Percentiles rank a stretch among this genome's conserved stretches.
Evolutionary conservation across 208 protist species (phyloP).

Genomic region (Trypanosoma brucei): DNA sequence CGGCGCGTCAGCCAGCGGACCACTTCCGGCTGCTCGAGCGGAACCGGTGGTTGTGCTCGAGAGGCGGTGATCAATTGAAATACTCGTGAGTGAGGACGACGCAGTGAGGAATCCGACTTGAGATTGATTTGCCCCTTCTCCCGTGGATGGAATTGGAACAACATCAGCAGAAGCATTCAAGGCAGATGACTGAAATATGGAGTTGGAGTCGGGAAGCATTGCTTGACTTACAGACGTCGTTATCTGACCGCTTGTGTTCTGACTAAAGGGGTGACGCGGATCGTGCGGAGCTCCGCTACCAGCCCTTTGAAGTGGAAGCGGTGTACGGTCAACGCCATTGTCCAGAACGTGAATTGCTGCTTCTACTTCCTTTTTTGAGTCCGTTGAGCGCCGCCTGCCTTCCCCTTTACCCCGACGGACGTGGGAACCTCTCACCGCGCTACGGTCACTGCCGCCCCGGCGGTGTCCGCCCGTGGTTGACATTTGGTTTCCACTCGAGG

Average conservation of each 20-base stretch:
- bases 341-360: constrained; percentile 74
- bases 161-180: constrained; percentile 28
- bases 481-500: not conserved
- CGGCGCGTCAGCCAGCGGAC: not conserved
- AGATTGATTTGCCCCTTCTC: not conserved
- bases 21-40: not conserved
- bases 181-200: constrained; percentile 68
- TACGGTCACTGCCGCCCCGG: not conserved
- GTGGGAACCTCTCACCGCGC: not conserved
- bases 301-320: constrained; percentile 54
- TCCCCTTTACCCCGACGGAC: constrained; percentile 33
- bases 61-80: constrained; percentile 11
- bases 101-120: constrained; percentile 11
- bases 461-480: not conserved
- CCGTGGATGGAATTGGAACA: not conserved
- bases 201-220: constrained; percentile 28
- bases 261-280: not conserved
- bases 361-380: constrained; percentile 46
- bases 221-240: constrained; percentile 7
- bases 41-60: not conserved
- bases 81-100: constrained; percentile 19
- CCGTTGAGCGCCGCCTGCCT: constrained; percentile 33
- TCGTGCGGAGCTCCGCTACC: constrained; percentile 20
- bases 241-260: not conserved
- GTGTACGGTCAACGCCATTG: constrained; percentile 82